Evolutionary conservation across 2,329 filamentous ascomycete species (phyloP).

Genomic region (Diaporthe sp.): DNA sequence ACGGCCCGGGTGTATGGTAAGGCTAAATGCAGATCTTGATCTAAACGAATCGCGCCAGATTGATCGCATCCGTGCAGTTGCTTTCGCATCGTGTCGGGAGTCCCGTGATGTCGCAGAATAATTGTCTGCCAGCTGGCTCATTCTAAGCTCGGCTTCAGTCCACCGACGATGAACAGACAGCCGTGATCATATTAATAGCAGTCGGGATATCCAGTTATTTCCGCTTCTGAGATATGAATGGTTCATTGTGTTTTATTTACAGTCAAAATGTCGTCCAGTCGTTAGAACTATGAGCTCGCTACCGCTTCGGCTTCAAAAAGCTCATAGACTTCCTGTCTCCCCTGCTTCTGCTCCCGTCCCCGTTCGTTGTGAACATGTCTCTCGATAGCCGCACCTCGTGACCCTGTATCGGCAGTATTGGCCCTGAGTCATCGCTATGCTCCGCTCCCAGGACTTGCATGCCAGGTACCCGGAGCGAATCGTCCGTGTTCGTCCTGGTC

Average conservation of each 20-base stretch:
- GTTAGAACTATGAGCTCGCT: not conserved
- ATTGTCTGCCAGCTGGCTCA: not conserved
- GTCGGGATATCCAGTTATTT: not conserved
- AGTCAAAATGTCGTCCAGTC: not conserved
- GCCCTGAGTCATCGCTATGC: constrained; percentile 38
- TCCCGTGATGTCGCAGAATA: constrained; percentile 19
- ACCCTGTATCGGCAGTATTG: constrained; percentile 37
- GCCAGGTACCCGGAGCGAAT: constrained; percentile 28
- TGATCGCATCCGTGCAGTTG: not conserved
- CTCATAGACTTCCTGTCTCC: constrained; percentile 3
- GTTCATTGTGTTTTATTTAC: not conserved
- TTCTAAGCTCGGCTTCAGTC: not conserved
- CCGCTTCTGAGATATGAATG: not conserved
- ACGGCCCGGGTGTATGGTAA: constrained; percentile 21
- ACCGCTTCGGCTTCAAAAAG: constrained; percentile 22
- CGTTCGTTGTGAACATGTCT: not conserved
- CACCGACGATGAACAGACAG: no score
- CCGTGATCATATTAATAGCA: not conserved
- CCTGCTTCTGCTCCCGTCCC: not conserved
- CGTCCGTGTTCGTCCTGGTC: constrained; percentile 29
- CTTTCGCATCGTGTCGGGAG: not conserved
- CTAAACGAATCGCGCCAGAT: not conserved
- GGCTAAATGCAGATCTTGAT: constrained; percentile 30
- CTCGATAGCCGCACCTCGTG: constrained; percentile 31
- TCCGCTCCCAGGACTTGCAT: constrained; percentile 28